Percentiles rank a stretch among this genome's conserved stretches.
These are phyloP conservation scores for Syzygium oleosum DNA, from an alignment of 345 rosid genomes.

Conservation along the genomic window DNA sequence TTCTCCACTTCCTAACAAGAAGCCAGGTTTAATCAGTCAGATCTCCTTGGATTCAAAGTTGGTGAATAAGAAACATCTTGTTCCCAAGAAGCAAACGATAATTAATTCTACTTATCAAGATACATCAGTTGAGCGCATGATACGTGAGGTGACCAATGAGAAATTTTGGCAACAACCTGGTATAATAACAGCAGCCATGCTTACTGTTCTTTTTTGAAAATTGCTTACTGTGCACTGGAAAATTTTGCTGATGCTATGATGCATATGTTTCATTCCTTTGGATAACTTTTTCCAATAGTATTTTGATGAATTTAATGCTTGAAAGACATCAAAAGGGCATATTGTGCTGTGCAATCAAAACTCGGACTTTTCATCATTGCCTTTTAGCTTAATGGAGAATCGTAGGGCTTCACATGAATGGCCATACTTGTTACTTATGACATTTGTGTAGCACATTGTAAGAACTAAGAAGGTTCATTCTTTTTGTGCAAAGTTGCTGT, in stretches of 20 bases:
- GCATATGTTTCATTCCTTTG: neutral
- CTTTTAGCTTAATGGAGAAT: neutral
- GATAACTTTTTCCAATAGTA: neutral
- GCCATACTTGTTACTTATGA: neutral
- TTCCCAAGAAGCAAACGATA: slow-evolving; percentile 45
- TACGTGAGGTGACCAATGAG: slow-evolving; percentile 92
- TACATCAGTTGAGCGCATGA: slow-evolving; percentile 98
- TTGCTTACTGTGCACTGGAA: neutral
- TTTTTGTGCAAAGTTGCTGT: neutral
- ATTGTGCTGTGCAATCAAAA: neutral
- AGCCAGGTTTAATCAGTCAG: slow-evolving; percentile 41
- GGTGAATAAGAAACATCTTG: slow-evolving; percentile 58
- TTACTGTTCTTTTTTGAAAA: neutral
- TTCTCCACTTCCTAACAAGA: slow-evolving; percentile 48
- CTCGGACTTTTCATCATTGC: neutral
- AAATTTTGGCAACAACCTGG: slow-evolving; percentile 93
- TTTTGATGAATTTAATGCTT: neutral
- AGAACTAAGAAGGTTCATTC: neutral
- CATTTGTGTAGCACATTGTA: neutral
- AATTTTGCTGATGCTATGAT: neutral
- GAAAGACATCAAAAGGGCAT: neutral
- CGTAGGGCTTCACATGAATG: neutral
- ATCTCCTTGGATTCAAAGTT: slow-evolving; percentile 57
- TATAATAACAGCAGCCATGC: slow-evolving; percentile 7
- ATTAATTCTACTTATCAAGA: slow-evolving; percentile 58